Percentiles rank a stretch among this genome's conserved stretches.
Conservation (phyloP, 2,329 filamentous ascomycete genomes). For the Apiospora aurea region DNA sequence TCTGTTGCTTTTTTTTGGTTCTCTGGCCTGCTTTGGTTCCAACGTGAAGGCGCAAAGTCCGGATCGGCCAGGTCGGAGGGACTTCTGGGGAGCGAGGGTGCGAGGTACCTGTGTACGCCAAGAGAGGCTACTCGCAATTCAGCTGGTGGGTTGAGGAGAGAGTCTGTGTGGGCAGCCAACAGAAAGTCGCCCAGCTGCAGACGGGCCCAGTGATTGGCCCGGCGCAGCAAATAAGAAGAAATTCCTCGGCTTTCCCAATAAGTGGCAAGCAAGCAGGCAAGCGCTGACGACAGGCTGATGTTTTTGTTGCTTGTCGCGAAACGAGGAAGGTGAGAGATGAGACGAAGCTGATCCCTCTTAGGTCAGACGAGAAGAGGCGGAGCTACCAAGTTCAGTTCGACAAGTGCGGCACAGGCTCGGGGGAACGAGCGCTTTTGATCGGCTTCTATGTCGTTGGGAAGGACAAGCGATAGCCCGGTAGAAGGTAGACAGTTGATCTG, state of each 20-base stretch:
- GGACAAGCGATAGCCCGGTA: background rate
- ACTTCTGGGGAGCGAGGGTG: slow-evolving; percentile 8
- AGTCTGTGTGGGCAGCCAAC: slow-evolving; percentile 18
- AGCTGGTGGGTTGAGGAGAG: slow-evolving; percentile 15
- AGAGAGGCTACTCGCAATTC: slow-evolving; percentile 20
- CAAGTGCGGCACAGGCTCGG: background rate
- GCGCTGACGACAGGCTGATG: slow-evolving; percentile 18
- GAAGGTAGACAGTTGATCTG: background rate
- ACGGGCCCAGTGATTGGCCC: background rate
- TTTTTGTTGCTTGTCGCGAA: slow-evolving; percentile 18
- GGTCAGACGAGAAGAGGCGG: slow-evolving; percentile 21
- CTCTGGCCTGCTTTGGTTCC: slow-evolving; percentile 3
- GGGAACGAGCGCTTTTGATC: slow-evolving; percentile 7
- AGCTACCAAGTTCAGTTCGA: slow-evolving; percentile 3
- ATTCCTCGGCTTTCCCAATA: background rate
- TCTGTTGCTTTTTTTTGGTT: slow-evolving; percentile 20
- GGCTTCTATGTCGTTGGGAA: slow-evolving; percentile 12
- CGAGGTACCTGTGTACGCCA: slow-evolving; percentile 13
- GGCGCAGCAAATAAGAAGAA: background rate
- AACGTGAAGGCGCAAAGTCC: slow-evolving; percentile 15
- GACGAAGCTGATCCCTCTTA: slow-evolving; percentile 11
- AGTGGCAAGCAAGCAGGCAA: slow-evolving; percentile 19
- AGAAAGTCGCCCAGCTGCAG: slow-evolving; percentile 13
- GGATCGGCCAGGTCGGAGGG: slow-evolving; percentile 15
- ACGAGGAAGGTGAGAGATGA: slow-evolving; percentile 16